phyloP scores from a whole-genome alignment of 371 early-diverging fungal species.

The Gilbertella persicaria region DNA sequence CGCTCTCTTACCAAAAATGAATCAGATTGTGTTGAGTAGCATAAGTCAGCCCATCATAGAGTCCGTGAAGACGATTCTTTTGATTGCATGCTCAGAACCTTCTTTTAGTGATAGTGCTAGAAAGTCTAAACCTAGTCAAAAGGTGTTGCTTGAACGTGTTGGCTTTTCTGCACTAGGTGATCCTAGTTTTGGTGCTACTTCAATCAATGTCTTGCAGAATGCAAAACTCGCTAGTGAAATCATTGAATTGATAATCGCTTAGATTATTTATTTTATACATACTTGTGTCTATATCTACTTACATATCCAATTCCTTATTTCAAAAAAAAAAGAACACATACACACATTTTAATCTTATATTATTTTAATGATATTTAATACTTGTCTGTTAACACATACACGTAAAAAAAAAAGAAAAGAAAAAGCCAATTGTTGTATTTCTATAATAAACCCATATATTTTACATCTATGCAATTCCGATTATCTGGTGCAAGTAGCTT shows the following conservation, averaged over 20 bases:
- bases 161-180: conserved; percentile 52
- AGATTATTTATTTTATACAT: conserved; percentile 5
- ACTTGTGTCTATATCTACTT: not conserved
- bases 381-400: no score
- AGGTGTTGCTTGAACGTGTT: conserved; percentile 55
- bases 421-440: no score
- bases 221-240: conserved; percentile 64
- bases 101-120: conserved; percentile 47
- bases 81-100: conserved; percentile 72
- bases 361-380: no score
- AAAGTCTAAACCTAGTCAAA: conserved; percentile 46
- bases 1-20: conserved; percentile 74
- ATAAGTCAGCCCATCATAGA: conserved; percentile 72
- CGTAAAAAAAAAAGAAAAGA: no score
- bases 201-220: conserved; percentile 50
- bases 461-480: no score
- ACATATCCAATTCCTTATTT: not conserved
- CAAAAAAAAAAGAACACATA: no score
- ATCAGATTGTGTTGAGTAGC: conserved; percentile 69
- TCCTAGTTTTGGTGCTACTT: conserved; percentile 45
- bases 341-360: no score
- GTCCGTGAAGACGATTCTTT: conserved; percentile 76
- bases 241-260: conserved; percentile 62
- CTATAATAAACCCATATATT: no score
- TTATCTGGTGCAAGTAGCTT: no score